Evolutionary conservation across 2,329 filamentous ascomycete species (phyloP), one percentile per base, ranked within the genome.

Genomic region (Aschersonia sp.): DNA sequence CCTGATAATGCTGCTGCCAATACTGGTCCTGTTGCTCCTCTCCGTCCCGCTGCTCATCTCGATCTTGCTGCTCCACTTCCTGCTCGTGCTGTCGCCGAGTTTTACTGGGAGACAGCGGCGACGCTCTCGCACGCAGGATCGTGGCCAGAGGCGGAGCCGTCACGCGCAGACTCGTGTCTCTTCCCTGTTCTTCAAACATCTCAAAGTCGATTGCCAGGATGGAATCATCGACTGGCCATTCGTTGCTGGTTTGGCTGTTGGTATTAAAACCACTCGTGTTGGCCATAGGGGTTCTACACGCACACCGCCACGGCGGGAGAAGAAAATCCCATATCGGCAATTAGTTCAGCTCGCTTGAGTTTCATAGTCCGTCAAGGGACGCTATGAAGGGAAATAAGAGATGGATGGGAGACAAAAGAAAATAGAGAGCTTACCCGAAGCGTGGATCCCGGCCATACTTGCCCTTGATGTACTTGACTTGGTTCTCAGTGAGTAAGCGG

Each of bases 381-480:
- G 22, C 32, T 11, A 43, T 14, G 9, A 30, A 6, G 7, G n/a
- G 30, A 29, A 44, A 32, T 44, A 12, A 32, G 8, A 44, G 32
- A 14, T 10, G 9, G 35, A 10, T 4, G 35, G 35, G 35, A n/a
- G 35, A n/a, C 9, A 39, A n/a, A 39, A n/a, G 9, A 9, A n/a
- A 4, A 9, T n/a, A 41, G 8, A 32, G 35, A 22, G 12, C 64
- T 48, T 57, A 68, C 66, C 61, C 60, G 47, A 61, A 67, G 6
- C 59, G 56, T 0, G 66, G 62, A 39, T 67, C 64, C 39, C 57
- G 61, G 0, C 66, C 65, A 42, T 69, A 69, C 49, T 67, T 66
- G 51, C 62, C 63, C 50, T 63, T 65, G 7, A 68, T 50, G 46
- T 69, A 68, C 8, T 63, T 60, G 8, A 69, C 56, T 50, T 68